Percentiles rank a stretch among this genome's conserved stretches.
Evolutionary conservation across 345 rosid genomes (phyloP).

Genomic region (Erucastrum elatum): DNA sequence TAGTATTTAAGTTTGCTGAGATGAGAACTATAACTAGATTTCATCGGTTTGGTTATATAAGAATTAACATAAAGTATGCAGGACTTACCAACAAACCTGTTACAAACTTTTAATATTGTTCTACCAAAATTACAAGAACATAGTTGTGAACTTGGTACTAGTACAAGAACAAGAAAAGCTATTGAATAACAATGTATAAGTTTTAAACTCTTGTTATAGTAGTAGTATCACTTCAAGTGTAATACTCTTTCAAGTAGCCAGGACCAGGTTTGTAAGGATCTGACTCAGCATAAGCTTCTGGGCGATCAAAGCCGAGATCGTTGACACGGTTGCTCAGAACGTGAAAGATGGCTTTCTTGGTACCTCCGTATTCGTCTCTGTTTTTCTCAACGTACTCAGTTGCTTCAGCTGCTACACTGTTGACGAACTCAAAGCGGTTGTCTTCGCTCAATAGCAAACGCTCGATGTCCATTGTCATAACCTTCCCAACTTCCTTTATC

Average conservation of each 20-base stretch:
- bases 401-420: constrained; percentile 87
- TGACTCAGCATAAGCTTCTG: constrained; percentile 66
- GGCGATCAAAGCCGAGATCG: constrained; percentile 73
- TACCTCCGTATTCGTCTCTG: constrained; percentile 75
- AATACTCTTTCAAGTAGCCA: constrained; percentile 57
- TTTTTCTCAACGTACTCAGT: constrained; percentile 67
- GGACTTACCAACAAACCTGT: not conserved
- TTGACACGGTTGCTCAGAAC: constrained; percentile 81
- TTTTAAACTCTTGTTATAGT: not conserved
- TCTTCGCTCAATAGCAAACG: constrained; percentile 70
- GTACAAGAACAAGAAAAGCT: constrained; percentile 2
- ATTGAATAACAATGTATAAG: not conserved
- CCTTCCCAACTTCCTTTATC: constrained; percentile 62
- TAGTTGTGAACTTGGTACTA: not conserved
- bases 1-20: too few relatives aligned
- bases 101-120: not conserved
- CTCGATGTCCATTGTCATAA: constrained; percentile 68
- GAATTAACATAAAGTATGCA: too few relatives aligned
- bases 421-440: constrained; percentile 71
- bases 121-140: not conserved
- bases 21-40: not conserved
- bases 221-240: constrained; percentile 39
- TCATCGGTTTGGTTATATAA: not conserved
- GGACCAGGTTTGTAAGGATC: constrained; percentile 88
- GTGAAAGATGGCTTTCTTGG: constrained; percentile 81